phyloP scores from a whole-genome alignment of 2,329 filamentous ascomycete species.

The Phaeomoniella chlamydospora region DNA sequence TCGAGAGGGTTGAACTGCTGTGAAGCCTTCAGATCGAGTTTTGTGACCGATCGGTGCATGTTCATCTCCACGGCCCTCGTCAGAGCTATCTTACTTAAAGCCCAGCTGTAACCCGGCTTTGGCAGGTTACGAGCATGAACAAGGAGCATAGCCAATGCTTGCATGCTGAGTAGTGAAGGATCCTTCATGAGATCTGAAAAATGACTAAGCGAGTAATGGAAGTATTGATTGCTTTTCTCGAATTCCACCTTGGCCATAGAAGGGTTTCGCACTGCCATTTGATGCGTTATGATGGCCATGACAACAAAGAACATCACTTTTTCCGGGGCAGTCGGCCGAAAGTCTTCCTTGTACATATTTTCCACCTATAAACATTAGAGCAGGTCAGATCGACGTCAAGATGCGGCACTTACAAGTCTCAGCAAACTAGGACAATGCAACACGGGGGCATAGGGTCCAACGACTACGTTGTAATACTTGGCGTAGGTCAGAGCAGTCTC shows the following conservation, averaged over 20 bases:
- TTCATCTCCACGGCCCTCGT: slow-evolving; percentile 60
- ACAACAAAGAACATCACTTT: slow-evolving; percentile 64
- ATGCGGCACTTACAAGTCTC: slow-evolving; percentile 39
- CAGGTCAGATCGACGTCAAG: slow-evolving; percentile 11
- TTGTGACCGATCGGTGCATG: slow-evolving; percentile 56
- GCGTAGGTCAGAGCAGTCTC: slow-evolving; percentile 54
- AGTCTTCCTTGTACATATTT: not conserved
- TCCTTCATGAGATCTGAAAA: slow-evolving; percentile 50
- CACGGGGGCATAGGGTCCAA: slow-evolving; percentile 59
- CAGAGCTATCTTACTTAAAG: slow-evolving; percentile 51
- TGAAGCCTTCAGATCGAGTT: slow-evolving; percentile 28
- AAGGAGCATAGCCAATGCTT: slow-evolving; percentile 59
- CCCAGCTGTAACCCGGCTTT: slow-evolving; percentile 61
- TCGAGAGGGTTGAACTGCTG: slow-evolving; percentile 39
- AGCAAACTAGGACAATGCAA: slow-evolving; percentile 66
- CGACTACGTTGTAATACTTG: slow-evolving; percentile 60
- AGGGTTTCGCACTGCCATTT: slow-evolving; percentile 58
- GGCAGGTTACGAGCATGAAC: slow-evolving; percentile 63
- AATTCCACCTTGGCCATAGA: slow-evolving; percentile 38
- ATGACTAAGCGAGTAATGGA: slow-evolving; percentile 58
- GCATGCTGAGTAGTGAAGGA: slow-evolving; percentile 51
- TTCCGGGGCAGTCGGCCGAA: slow-evolving; percentile 44
- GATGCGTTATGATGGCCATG: slow-evolving; percentile 63
- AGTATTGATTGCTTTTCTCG: slow-evolving; percentile 58
- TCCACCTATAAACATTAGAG: not conserved